Evolutionary conservation across 352 stramenopile species (phyloP).

Genomic region (Phytophthora idaei): DNA sequence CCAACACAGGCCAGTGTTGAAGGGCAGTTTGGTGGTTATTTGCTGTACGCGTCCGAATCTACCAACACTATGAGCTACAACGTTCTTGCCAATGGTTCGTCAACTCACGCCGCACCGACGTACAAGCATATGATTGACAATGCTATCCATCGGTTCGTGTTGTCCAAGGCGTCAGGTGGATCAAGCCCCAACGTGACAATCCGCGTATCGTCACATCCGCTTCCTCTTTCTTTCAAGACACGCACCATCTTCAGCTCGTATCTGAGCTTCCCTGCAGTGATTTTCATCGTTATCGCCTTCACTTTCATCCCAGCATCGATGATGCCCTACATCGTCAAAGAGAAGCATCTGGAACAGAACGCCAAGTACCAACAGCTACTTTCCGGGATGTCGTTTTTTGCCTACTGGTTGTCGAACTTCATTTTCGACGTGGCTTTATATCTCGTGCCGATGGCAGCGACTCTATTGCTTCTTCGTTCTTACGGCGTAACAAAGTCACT

Average conservation of each 20-base stretch:
- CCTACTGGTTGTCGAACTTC: constrained; percentile 97
- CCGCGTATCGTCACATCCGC: constrained; percentile 56
- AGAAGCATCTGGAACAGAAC: constrained; percentile 92
- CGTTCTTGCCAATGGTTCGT: constrained; percentile 62
- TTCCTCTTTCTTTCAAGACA: constrained; percentile 65
- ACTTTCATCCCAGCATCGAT: constrained; percentile 93
- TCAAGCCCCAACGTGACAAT: constrained; percentile 33
- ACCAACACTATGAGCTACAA: constrained; percentile 64
- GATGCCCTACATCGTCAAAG: constrained; percentile 96
- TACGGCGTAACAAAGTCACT: constrained; percentile 66
- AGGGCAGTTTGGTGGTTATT: constrained; percentile 58
- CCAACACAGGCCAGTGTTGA: constrained; percentile 21
- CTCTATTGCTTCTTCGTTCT: constrained; percentile 55
- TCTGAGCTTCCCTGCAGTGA: constrained; percentile 72
- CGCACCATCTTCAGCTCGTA: constrained; percentile 65
- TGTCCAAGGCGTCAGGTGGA: constrained; percentile 23
- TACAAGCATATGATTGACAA: constrained; percentile 72
- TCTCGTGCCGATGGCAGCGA: constrained; percentile 68
- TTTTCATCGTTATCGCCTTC: constrained; percentile 92
- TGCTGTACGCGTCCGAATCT: constrained; percentile 47
- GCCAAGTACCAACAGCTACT: constrained; percentile 97
- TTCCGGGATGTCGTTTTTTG: constrained; percentile 90
- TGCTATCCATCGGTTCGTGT: constrained; percentile 58
- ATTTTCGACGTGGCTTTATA: constrained; percentile 93
- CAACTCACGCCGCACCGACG: constrained; percentile 45